Evolutionary conservation across 306 rosid species (phyloP), one percentile per base, ranked within the genome.

Genomic region (Vigna mungo): DNA sequence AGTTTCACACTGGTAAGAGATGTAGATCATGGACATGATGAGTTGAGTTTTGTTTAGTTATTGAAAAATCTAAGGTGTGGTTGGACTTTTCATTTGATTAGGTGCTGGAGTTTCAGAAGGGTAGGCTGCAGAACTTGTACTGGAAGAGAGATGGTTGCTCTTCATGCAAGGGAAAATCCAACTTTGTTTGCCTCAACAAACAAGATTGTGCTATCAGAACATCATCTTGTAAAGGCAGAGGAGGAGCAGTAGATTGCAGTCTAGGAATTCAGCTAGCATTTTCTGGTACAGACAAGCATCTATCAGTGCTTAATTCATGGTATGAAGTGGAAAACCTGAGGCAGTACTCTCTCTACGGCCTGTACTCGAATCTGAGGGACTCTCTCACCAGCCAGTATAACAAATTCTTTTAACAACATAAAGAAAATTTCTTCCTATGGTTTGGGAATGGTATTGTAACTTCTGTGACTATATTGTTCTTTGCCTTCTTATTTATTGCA

Each of bases 231-330:
- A 83, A 87, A 72, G 85, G 85, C 44, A 53, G 86, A 61, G 92
- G 96, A 75, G 92, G 96, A 36, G 54, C 87, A 13, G 89, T 85
- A 21, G 96, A 90, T 82, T 90, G 96, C 58, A 86, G 92, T 78
- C 86, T 90, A 30, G 90, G 92, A 54, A 88, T 90, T 48, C 96
- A 90, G 44, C 72, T 84, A 3, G 88, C 91, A 0, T 90, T 90
- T 80, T 90, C 92, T 10, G 96, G 96, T 12, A 90, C 96, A 27
- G 91, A 90, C 77, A 90, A 85, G 81, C 91, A 90, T 78, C 90
- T 90, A 39, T 52, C 79, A 9, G 92, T 85, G 49, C 88, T 90
- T 54, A 88, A 88, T 67, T 86, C 96, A 18, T 88, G 96, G 96
- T 90, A 88, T 65, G 96, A 90, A 84, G 96, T 87, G 20, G 88